A percentile compares a stretch with the other conserved stretches of the same genome.
These are phyloP conservation scores for Trichoderma reesei DNA, from an alignment of 495 filamentous ascomycete genomes.

Conservation along the genomic window DNA sequence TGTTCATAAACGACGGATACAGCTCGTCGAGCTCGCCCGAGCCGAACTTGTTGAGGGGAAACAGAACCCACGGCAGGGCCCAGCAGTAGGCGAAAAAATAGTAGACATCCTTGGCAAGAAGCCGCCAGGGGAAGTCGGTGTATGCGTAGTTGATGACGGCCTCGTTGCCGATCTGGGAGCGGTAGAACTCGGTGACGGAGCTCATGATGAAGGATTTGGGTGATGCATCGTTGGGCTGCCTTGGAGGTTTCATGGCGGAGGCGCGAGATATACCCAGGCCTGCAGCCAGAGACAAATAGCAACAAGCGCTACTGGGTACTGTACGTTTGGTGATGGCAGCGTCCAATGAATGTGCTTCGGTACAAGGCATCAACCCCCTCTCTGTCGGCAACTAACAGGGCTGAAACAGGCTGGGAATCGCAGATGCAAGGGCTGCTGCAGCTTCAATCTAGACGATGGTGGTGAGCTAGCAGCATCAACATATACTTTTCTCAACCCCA, in stretches of 20 bases:
- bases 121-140: constrained; percentile 47
- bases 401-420: neutral
- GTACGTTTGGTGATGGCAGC: too few species aligned
- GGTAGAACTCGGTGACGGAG: constrained; percentile 33
- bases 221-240: neutral
- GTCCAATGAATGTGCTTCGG: too few species aligned
- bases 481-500: neutral
- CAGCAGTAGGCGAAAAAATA: constrained; percentile 42
- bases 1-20: constrained; percentile 39
- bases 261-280: too few species aligned
- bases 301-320: too few species aligned
- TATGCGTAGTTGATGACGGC: constrained; percentile 44
- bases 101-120: constrained; percentile 45
- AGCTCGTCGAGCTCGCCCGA: constrained; percentile 49
- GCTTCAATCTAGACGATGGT: neutral
- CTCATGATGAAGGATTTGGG: constrained; percentile 9
- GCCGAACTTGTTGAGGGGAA: constrained; percentile 39
- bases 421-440: neutral
- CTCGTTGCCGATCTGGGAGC: constrained; percentile 42
- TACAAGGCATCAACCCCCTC: neutral
- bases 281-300: too few species aligned
- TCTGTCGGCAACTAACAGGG: neutral
- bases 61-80: constrained; percentile 43
- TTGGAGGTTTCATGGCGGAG: constrained; percentile 8
- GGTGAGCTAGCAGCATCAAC: neutral